Base-by-base conservation (phyloP, 768 basidiomycete species). In the Suillus spraguei region DNA sequence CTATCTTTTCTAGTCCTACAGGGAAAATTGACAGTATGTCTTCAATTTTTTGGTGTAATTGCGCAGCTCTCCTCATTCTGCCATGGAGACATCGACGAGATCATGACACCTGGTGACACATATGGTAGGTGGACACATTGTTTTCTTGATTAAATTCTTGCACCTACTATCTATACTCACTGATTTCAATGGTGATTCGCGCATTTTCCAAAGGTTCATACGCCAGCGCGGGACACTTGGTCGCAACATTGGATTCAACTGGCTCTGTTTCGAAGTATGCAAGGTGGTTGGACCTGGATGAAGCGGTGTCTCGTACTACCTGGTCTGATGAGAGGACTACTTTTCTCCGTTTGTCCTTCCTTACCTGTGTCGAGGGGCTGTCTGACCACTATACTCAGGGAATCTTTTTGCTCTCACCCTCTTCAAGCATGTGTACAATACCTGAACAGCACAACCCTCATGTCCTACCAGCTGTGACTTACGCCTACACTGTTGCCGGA, bases 201-300 rank as follows among this genome's bases (percentile, higher is more conserved):
- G 20, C 33, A 53, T 53, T n/a, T n/a, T 53, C 55, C 36, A 42
- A 54, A 91, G 90, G 90, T 28, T 90, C 90, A 3, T 91, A 88
- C 66, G 80, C 85, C 4, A 85, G 85, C 6, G 86, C 90, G 7
- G 89, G 89, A 6, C 81, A 85, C 68, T 72, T 91, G 1, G 63
- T 89, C 3, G 79, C 84, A 0, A 84, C 80, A 11, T 65, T 89
- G 32, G 72, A 84, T 64, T 65, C 69, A 9, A 79, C 77, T 2
- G 82, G 67, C 20, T 6, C 59, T 5, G 66, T 70, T 13, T 67
- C 72, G 2, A 76, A 83, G 64, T 91, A 88, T 68, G 78, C 72
- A 32, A 82, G 91, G 32, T 91, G 87, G 85, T 78, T 92, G 38
- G 89, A 92, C 65, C 76, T 92, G 36, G 89, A 92, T 64, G 74